Base-by-base conservation (phyloP, 495 filamentous ascomycete species). In the Letharia columbiana region DNA sequence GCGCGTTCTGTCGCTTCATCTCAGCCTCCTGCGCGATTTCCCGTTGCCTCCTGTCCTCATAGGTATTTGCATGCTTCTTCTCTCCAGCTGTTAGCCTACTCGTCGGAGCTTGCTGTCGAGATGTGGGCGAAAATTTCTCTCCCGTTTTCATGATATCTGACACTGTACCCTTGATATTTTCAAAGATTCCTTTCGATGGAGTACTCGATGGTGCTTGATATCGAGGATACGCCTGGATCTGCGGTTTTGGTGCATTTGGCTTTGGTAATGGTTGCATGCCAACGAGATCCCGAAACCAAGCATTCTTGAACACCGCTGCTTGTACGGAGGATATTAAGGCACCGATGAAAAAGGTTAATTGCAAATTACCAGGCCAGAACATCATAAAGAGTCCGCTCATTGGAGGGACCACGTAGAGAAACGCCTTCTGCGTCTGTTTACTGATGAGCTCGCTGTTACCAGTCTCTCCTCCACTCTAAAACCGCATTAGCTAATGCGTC, bases 341-440 rank as follows among this genome's bases (percentile, higher is more conserved):
- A 2, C 85, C 79, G 31, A 79, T 63, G 54, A 82, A 71, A 77
- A 98, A 92, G 75, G 87, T 90, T 54, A 91, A 75, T 71, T 92
- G 89, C 9, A 96, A 69, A 10, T 79, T 83, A 17, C 84, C 85
- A 0, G 93, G 89, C 72, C 88, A 79, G 71, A 76, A 86, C 6
- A 78, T 70, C 57, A 89, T 87, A 70, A 92, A 82, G 12, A 80
- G 13, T 39, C 89, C 78, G 33, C 84, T 82, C 3, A 93, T 12
- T 1, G 79, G 72, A 13, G 91, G 87, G 8, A 96, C 64, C 28
- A 78, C 79, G 45, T 83, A 79, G 15, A 77, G 64, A 70, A 96
- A 75, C 0, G 77, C 61, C 64, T 83, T 82, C 67, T 76, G 80
- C 33, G 81, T 74, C n/a, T 67, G 73, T 40, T 33, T 0, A 39